Conservation (phyloP, 768 basidiomycete species). For the Termitomyces sp. region DNA sequence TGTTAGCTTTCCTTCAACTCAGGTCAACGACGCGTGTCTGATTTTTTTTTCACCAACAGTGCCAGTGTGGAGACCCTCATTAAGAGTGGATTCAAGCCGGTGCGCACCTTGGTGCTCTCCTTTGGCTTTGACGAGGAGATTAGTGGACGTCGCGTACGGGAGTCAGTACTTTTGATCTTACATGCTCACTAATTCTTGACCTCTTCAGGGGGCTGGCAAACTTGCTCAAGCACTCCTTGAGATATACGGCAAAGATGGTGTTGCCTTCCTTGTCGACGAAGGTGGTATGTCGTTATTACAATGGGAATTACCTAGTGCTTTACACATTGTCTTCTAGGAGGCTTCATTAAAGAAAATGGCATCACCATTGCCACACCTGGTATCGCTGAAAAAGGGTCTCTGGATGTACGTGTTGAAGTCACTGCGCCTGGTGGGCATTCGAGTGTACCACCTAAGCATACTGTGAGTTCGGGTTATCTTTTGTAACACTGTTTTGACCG, state of each 20-base stretch:
- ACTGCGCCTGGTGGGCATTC: conserved; percentile 78
- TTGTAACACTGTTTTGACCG: background rate
- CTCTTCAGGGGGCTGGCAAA: conserved; percentile 44
- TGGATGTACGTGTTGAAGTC: conserved; percentile 62
- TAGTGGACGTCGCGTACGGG: conserved; percentile 38
- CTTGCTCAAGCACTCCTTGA: conserved; percentile 44
- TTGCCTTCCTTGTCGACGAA: conserved; percentile 84
- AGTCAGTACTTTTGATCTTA: background rate
- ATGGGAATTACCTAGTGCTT: background rate
- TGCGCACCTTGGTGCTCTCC: conserved; percentile 53
- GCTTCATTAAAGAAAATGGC: conserved; percentile 45
- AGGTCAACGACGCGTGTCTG: background rate
- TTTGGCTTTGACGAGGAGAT: conserved; percentile 80
- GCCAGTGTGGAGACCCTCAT: conserved; percentile 61
- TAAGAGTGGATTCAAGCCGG: conserved; percentile 56
- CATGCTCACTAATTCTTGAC: background rate
- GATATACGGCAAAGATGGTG: conserved; percentile 64
- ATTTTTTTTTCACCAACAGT: conserved; percentile 17
- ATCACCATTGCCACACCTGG: conserved; percentile 54
- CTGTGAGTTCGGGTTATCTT: conserved; percentile 32
- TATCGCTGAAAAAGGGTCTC: conserved; percentile 69
- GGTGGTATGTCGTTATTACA: conserved; percentile 45
- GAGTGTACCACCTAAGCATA: conserved; percentile 77
- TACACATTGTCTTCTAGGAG: conserved; percentile 25
- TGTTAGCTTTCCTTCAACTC: conserved; percentile 5